Evolutionary conservation across 2,329 filamentous ascomycete genomes (phyloP), one percentile per base, ranked within the genome.

Genomic region (Emericellopsis atlantica): DNA sequence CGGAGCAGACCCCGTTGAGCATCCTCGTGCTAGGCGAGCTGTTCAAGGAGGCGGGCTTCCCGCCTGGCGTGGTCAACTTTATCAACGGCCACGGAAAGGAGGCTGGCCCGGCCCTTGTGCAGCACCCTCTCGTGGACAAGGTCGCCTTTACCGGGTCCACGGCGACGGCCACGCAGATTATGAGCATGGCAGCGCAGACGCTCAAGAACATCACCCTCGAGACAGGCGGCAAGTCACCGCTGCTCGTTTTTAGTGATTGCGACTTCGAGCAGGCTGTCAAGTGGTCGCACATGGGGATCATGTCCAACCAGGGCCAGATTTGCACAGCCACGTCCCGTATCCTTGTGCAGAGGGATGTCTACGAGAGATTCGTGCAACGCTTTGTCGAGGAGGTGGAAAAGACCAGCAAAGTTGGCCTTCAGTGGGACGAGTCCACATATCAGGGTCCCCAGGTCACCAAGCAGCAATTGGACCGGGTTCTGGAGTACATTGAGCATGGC

Each of bases 121-220:
- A 67, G 38, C 81, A 86, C 54, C 60, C 72, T 9, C 66, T 69
- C 33, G 70, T 86, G 16, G 76, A 82, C 51, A 85, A 85, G 62
- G 67, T 85, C 43, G 79, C 81, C 0, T 86, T 86, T 49, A 86
- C 81, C 0, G 81, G 81, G 35, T 79, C 72, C 15, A 85, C 80
- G 1, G 65, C 63, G 2, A 84, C 80, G 1, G 81, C 75, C 6
- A 70, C 71, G 26, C 67, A 76, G 49, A 80, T 85, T 45, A 82
- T 84, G 78, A 77, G 78, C 49, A 65, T 70, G 59, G 79, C 81
- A 0, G 66, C 75, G 3, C 60, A 68, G 1, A 81, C 62, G 22
- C 57, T 72, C 50, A 76, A 76, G 57, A 75, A 74, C 50, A 67
- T 76, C 33, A 75, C 71, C 2, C 60, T 76, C 21, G 72, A 76